These are phyloP conservation scores for Ceriops zippeliana DNA, from an alignment of 345 rosid genomes.

Conservation along the genomic window DNA sequence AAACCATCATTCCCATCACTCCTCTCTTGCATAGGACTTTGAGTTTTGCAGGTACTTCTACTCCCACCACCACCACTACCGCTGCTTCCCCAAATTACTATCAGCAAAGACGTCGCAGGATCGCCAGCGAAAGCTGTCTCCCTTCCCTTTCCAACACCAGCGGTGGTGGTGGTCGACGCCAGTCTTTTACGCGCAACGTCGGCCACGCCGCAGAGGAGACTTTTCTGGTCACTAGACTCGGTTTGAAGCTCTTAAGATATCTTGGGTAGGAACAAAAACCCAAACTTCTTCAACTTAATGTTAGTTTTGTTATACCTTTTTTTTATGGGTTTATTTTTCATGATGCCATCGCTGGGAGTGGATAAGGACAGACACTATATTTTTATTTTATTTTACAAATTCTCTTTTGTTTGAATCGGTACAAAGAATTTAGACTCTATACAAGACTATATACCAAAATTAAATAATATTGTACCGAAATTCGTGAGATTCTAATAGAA, in stretches of 20 bases:
- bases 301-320: not conserved
- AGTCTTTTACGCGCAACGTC: conserved; percentile 45
- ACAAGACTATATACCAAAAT: too few species aligned
- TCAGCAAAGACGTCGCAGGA: conserved; percentile 61
- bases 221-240: conserved; percentile 53
- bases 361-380: too few species aligned
- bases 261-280: conserved; percentile 47
- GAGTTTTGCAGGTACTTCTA: conserved; percentile 36
- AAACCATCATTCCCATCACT: conserved; percentile 28
- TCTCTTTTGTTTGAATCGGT: too few species aligned
- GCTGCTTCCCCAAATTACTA: conserved; percentile 1
- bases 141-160: conserved; percentile 36
- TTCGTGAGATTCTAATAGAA: too few species aligned
- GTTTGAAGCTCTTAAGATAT: conserved; percentile 61
- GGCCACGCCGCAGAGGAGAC: conserved; percentile 67
- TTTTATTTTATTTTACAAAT: too few species aligned
- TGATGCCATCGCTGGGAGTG: too few species aligned
- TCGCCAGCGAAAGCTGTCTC: conserved; percentile 57
- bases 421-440: too few species aligned
- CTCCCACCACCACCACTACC: conserved; percentile 4
- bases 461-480: too few species aligned
- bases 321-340: too few species aligned
- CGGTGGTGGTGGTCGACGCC: conserved; percentile 14
- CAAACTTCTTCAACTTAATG: not conserved
- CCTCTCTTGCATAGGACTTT: conserved; percentile 57